phyloP scores from a whole-genome alignment of 805 yeast species.

The Kluyveromyces dobzhanskii region DNA sequence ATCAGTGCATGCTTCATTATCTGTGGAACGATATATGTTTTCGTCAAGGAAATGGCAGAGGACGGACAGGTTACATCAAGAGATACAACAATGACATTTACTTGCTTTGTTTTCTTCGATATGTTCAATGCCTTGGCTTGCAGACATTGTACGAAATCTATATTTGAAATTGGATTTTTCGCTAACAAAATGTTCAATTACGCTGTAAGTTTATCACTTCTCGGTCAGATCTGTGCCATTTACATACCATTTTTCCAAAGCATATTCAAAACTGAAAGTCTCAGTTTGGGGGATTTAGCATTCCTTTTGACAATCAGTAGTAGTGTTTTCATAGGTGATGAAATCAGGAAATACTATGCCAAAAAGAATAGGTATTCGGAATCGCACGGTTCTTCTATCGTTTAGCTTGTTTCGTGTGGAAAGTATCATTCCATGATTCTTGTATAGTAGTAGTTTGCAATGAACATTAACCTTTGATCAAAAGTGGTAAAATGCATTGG shows the following conservation, averaged over 20 bases:
- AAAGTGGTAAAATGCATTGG: background rate
- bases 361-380: slow-evolving; percentile 14
- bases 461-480: background rate
- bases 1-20: slow-evolving; percentile 69
- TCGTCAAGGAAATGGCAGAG: slow-evolving; percentile 71
- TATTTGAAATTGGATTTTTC: slow-evolving; percentile 70
- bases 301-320: slow-evolving; percentile 60
- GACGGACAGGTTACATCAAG: slow-evolving; percentile 79
- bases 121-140: slow-evolving; percentile 95
- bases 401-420: slow-evolving; percentile 7
- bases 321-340: slow-evolving; percentile 81
- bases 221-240: slow-evolving; percentile 90
- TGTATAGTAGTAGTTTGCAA: background rate
- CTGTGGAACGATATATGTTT: slow-evolving; percentile 84
- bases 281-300: slow-evolving; percentile 59
- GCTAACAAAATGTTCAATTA: slow-evolving; percentile 84
- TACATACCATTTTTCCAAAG: slow-evolving; percentile 89
- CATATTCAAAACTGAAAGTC: slow-evolving; percentile 91
- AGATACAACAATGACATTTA: slow-evolving; percentile 98
- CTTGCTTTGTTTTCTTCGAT: slow-evolving; percentile 91
- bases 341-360: slow-evolving; percentile 49
- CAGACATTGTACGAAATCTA: slow-evolving; percentile 78
- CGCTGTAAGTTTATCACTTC: slow-evolving; percentile 79
- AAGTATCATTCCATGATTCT: background rate
- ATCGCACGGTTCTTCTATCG: slow-evolving; percentile 18